These are phyloP conservation scores for Rubia tinctorum DNA, from an alignment of 305 asterid species.

Conservation along the genomic window DNA sequence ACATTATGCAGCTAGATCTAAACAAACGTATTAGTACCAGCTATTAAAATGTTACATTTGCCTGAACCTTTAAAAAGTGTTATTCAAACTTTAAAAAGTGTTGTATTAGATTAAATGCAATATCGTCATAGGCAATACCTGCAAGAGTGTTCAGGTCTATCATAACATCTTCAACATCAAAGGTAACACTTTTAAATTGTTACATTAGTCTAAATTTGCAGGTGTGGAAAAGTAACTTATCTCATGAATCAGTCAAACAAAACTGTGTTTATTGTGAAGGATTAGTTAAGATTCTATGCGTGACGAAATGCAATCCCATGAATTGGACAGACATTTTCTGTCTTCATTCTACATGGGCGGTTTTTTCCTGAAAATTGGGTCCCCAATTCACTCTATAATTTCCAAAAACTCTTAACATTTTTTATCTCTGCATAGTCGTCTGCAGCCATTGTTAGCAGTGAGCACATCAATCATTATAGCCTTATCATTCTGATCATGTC, in stretches of 20 bases:
- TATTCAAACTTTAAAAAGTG: too few species aligned
- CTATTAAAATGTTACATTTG: too few species aligned
- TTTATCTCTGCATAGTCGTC: slow-evolving; percentile 20
- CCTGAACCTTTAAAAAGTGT: too few species aligned
- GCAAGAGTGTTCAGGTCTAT: too few species aligned
- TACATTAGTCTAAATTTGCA: too few species aligned
- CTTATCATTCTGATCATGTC: slow-evolving; percentile 12
- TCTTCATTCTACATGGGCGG: slow-evolving; percentile 6
- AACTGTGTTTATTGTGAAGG: background rate
- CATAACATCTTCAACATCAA: too few species aligned
- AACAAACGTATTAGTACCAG: too few species aligned
- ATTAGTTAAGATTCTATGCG: background rate
- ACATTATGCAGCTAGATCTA: too few species aligned
- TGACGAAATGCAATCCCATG: background rate
- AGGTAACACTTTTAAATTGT: too few species aligned
- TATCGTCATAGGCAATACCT: too few species aligned
- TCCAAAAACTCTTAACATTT: background rate
- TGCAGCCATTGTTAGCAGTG: slow-evolving; percentile 8
- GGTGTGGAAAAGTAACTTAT: too few species aligned
- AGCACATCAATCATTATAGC: slow-evolving; percentile 14
- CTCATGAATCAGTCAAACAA: background rate
- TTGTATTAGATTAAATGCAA: too few species aligned
- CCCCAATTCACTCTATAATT: background rate
- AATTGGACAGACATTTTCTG: slow-evolving; percentile 14
- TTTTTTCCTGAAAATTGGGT: slow-evolving; percentile 15